Conservation (phyloP, 129 eudicot genomes). For the Centella asiatica region DNA sequence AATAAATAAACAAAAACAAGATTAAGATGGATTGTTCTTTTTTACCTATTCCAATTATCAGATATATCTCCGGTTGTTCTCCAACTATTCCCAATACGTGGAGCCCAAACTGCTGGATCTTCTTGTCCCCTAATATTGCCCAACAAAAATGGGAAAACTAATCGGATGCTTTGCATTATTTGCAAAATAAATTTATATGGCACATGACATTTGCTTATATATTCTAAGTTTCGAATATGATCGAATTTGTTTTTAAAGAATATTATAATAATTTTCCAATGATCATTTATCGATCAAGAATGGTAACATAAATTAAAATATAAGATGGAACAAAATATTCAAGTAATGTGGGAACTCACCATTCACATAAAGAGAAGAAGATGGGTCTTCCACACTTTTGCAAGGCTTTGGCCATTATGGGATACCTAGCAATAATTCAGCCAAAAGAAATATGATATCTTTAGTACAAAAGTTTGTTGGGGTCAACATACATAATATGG, state of each 20-base stretch:
- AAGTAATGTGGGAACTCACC: constrained; percentile 35
- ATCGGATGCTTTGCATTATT: not conserved
- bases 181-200: too few species aligned
- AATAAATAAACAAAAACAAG: too few species aligned
- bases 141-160: not conserved
- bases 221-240: too few species aligned
- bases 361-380: constrained; percentile 82
- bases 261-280: too few species aligned
- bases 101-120: constrained; percentile 92
- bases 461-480: too few species aligned
- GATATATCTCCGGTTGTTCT: constrained; percentile 89
- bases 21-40: not conserved
- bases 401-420: constrained; percentile 69
- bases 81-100: constrained; percentile 76
- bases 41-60: constrained; percentile 74
- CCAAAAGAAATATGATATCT: too few species aligned
- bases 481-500: too few species aligned
- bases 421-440: constrained; percentile 44
- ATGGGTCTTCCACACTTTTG: constrained; percentile 67
- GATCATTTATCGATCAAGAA: not conserved
- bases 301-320: not conserved
- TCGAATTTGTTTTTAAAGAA: too few species aligned
- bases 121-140: constrained; percentile 75
- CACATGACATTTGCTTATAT: too few species aligned
- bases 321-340: not conserved